Percentiles rank a stretch among this genome's conserved stretches.
phyloP scores from a whole-genome alignment of 2,329 filamentous ascomycete genomes.

The Fusarium nelsonii region DNA sequence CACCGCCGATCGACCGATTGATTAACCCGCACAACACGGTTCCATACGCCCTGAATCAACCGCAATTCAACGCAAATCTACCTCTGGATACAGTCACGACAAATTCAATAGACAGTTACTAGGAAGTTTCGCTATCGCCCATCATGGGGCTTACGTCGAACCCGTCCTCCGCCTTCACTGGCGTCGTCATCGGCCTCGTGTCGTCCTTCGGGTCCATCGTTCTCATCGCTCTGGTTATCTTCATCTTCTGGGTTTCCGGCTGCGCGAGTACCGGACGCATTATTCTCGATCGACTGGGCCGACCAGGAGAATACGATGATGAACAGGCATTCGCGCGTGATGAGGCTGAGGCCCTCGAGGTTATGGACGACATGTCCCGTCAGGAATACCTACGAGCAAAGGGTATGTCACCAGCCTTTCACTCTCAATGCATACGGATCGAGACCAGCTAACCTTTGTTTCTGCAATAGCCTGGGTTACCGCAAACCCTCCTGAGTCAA shows the following conservation, averaged over 20 bases:
- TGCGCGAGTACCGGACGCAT: conserved; percentile 85
- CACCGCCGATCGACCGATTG: conserved; percentile 37
- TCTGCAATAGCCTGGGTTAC: conserved; percentile 82
- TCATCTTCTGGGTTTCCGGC: conserved; percentile 85
- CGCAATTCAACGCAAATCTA: conserved; percentile 21
- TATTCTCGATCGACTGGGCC: conserved; percentile 89
- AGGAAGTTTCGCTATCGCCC: conserved; percentile 16
- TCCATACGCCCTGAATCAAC: conserved; percentile 27
- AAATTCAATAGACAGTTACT: background rate
- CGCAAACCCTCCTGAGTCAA: conserved; percentile 92
- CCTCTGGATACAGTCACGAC: background rate
- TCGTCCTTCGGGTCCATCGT: conserved; percentile 94
- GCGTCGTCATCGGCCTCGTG: conserved; percentile 93
- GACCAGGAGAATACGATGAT: conserved; percentile 97
- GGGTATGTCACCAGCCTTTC: conserved; percentile 67
- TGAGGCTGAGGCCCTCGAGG: conserved; percentile 93
- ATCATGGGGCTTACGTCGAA: conserved; percentile 51
- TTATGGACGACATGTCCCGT: conserved; percentile 93
- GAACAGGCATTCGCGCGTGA: conserved; percentile 94
- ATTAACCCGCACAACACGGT: conserved; percentile 38
- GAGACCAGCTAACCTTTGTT: conserved; percentile 33
- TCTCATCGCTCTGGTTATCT: conserved; percentile 85
- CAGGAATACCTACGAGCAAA: conserved; percentile 95
- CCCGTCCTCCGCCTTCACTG: conserved; percentile 68
- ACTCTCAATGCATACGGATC: background rate